phyloP scores from a whole-genome alignment of 495 filamentous ascomycete species.

The Talaromyces stipitatus region DNA sequence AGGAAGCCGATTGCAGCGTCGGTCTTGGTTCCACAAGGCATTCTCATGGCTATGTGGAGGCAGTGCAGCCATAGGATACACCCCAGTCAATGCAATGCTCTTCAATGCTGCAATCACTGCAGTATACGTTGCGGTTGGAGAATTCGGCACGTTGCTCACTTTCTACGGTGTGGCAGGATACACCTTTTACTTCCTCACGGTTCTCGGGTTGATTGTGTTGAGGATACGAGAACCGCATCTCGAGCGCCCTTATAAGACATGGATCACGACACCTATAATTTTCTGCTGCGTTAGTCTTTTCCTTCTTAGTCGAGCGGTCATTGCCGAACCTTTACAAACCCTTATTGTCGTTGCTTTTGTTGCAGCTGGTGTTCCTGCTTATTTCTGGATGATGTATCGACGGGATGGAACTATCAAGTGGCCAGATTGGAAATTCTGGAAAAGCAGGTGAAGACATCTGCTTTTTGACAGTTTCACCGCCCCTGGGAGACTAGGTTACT shows the following conservation, averaged over 20 bases:
- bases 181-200: constrained; percentile 92
- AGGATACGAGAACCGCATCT: constrained; percentile 81
- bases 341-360: constrained; percentile 79
- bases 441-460: constrained; percentile 15
- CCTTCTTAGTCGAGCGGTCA: constrained; percentile 76
- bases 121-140: constrained; percentile 74
- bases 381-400: constrained; percentile 73
- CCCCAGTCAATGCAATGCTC: constrained; percentile 81
- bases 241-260: constrained; percentile 85
- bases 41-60: constrained; percentile 52
- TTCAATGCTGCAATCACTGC: constrained; percentile 69
- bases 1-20: constrained; percentile 42
- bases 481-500: too few relatives aligned
- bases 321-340: constrained; percentile 85
- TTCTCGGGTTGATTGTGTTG: constrained; percentile 85
- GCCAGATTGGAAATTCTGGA: constrained; percentile 56
- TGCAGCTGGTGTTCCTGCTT: constrained; percentile 74
- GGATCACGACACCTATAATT: constrained; percentile 94
- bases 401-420: constrained; percentile 38
- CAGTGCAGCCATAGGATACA: constrained; percentile 58
- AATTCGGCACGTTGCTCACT: constrained; percentile 84
- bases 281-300: constrained; percentile 98
- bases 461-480: neutral
- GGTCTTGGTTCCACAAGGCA: constrained; percentile 49
- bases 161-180: constrained; percentile 98